Base-by-base conservation (phyloP, 2,329 filamentous ascomycete species). In the Diaporthe nobilis region DNA sequence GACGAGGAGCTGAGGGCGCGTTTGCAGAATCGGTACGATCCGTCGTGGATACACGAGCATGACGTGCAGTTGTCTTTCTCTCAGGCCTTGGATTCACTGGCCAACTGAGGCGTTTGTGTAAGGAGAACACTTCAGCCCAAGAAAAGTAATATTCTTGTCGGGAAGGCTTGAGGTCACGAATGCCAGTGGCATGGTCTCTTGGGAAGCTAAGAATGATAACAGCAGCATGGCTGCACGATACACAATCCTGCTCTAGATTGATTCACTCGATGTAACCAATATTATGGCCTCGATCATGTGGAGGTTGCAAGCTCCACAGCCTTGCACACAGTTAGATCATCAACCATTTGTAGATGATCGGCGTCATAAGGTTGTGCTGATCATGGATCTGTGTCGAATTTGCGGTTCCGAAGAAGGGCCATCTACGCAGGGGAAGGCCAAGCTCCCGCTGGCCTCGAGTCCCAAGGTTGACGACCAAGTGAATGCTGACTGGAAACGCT, bases 21-120 rank as follows among this genome's bases (percentile, higher is more conserved):
- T 71, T 83, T 87, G 77, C 80, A 76, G 34, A 82, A 77, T 28
- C 80, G 86, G 6, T 80, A 81, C 3, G 82, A 87, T 73, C 83
- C 83, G 7, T 81, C 78, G 22, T 88, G 86, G 87, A 82, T 88
- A 42, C 85, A 85, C 28, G 86, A 88, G 77, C 86, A 88, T 78
- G 85, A 88, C 78, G 86, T 88, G 12, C 81, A 85, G 71, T 77
- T 78, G 13, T 81, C 84, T 15, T 87, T 86, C 37, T n/a, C 51
- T 1, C 37, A 47, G 53, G 71, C 73, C 5, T 94, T 72, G 57
- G 57, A 31, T 1, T 28, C 42, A 8, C 13, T 53, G 37, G 55
- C 20, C 4, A 20, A 63, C 20, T 72, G 57, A 63, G 17, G 22
- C 79, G 86, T 94, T 39, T 0, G 5, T 25, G 10, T 28, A 25